Percentiles rank a stretch among this genome's conserved stretches.
Evolutionary conservation across 192 early-diverging fungal genomes (phyloP).

Genomic region (Thoreauomyces humboldtii): DNA sequence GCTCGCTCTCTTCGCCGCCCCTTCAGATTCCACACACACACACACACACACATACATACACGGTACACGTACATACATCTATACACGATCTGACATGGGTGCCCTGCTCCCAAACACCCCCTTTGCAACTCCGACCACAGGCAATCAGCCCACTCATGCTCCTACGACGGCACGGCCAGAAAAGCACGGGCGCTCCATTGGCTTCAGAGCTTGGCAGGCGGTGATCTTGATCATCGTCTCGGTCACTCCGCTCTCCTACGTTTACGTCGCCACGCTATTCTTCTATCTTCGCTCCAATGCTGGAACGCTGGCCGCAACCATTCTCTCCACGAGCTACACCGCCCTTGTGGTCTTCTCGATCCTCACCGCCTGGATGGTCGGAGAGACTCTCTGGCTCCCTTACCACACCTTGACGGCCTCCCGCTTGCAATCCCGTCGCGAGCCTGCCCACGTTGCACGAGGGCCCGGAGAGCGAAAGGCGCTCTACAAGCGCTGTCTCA

Average conservation of each 20-base stretch:
- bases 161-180: too few species aligned
- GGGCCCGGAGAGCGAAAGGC: background rate
- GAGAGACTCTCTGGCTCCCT: constrained; percentile 17
- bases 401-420: constrained; percentile 7
- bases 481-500: constrained; percentile 2
- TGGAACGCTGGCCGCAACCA: background rate
- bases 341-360: background rate
- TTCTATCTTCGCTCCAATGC: background rate
- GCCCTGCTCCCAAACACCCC: too few species aligned
- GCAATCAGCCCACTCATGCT: too few species aligned
- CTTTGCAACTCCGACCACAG: too few species aligned
- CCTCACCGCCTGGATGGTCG: constrained; percentile 16
- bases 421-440: background rate
- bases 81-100: too few species aligned
- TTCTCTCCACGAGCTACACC: background rate
- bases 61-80: too few species aligned
- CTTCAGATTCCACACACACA: too few species aligned
- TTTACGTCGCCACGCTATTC: background rate
- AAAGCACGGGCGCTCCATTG: background rate
- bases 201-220: background rate
- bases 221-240: background rate
- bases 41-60: too few species aligned
- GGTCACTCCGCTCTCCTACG: constrained; percentile 6
- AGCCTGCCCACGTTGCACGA: background rate
- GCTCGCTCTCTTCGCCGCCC: too few species aligned